Percentiles rank a stretch among this genome's conserved stretches.
Conservation (phyloP, 805 yeast genomes). For the Starmera dryadoides region DNA sequence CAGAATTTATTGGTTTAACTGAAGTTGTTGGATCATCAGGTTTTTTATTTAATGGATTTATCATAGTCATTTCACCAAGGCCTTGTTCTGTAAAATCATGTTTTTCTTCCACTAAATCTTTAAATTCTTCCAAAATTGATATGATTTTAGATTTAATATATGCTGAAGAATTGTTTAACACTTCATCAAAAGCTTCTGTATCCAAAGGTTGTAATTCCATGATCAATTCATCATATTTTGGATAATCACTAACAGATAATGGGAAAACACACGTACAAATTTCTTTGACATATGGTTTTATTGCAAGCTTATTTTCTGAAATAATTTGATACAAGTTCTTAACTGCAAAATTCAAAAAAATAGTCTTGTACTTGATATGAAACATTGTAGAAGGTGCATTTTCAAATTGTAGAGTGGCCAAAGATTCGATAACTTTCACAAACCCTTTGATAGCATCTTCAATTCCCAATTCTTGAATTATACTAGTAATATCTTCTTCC, state of each 20-base stretch:
- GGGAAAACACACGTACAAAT: conserved; percentile 15
- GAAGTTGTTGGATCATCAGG: conserved; percentile 11
- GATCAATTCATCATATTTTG: conserved; percentile 17
- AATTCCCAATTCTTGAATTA: conserved; percentile 9
- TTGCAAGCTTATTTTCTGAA: conserved; percentile 4
- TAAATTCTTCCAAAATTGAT: conserved; percentile 18
- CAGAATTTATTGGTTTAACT: conserved; percentile 14
- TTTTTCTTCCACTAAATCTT: conserved; percentile 10
- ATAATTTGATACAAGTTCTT: conserved; percentile 14
- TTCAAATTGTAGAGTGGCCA: conserved; percentile 14
- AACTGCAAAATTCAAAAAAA: conserved; percentile 11
- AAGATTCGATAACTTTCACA: conserved; percentile 9
- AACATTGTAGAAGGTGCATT: conserved; percentile 19
- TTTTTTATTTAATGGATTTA: conserved; percentile 13
- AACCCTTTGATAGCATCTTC: conserved; percentile 10
- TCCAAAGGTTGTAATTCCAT: conserved; percentile 9
- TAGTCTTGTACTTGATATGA: conserved; percentile 16
- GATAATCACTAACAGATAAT: conserved; percentile 18
- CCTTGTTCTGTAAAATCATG: conserved; percentile 11
- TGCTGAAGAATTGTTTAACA: conserved; percentile 5
- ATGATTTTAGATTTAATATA: conserved; percentile 15
- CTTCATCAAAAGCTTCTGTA: conserved; percentile 3
- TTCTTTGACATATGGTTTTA: background rate
- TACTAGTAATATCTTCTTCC: conserved; percentile 10
- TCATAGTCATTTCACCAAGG: conserved; percentile 23